Evolutionary conservation across 345 rosid genomes (phyloP), one percentile per base, ranked within the genome.

Genomic region (Rubroshorea leprosula): DNA sequence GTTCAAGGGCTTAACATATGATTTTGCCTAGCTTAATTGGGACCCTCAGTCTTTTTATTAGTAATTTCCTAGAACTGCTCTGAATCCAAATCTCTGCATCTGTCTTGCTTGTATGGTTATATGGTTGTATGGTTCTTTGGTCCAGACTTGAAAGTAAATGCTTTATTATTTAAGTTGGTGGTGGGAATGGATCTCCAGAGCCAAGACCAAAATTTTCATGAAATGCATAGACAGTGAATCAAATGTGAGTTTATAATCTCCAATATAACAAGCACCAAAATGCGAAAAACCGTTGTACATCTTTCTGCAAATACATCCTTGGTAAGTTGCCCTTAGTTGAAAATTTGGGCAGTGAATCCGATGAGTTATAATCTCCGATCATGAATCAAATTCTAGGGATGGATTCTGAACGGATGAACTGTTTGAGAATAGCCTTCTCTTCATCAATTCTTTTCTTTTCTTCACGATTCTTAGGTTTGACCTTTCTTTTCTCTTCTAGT

Each of bases 381-480:
- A 59, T 63, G 63, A 49, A 68, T 77, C 72, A 84, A 56, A 87
- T 55, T 48, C 65, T 74, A 0, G 92, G 88, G 58, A 83, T 59
- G 60, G 81, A 65, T 50, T 84, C 60, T 17, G 88, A 68, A 9
- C 79, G 67, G 22, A 84, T 81, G 57, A 81, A 84, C 63, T 69
- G 75, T 68, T 90, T 86, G 54, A 90, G 75, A 41, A 86, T 67
- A 62, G 80, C 87, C 69, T 86, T 90, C 39, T 90, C 90, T 72
- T 83, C 75, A 20, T 84, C 78, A 23, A 75, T 77, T 27, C 24
- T 73, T 73, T 74, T 79, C 77, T 76, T 80, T 65, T 76, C 80
- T 60, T 73, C 68, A 8, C 2, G 67, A 64, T 74, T 70, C 66
- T 61, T 80, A 43, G 87, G 89, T 61, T 77, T 79, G 5, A 57